Conservation (phyloP, 148 eudicot genomes). For the Polygonum aviculare region DNA sequence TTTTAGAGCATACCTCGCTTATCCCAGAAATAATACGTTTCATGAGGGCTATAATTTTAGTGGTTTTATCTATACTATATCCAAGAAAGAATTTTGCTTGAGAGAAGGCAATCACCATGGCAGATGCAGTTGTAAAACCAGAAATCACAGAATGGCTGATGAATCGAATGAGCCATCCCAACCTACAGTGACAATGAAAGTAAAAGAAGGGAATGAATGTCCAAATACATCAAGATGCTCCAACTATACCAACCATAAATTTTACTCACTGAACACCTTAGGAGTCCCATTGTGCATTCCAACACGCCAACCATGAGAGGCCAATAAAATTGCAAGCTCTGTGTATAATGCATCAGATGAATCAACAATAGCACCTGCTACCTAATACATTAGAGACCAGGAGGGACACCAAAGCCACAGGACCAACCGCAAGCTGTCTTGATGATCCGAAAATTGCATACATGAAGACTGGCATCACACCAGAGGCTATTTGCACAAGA, state of each 20-base stretch:
- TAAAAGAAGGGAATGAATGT: not conserved
- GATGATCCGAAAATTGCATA: constrained; percentile 97
- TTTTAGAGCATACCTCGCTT: constrained; percentile 41
- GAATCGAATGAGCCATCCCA: constrained; percentile 96
- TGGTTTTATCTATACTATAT: constrained; percentile 65
- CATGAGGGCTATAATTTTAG: constrained; percentile 74
- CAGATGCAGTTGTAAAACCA: constrained; percentile 98
- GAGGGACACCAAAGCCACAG: constrained; percentile 94
- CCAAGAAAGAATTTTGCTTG: constrained; percentile 97
- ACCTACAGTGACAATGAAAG: constrained; percentile 35
- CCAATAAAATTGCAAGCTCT: constrained; percentile 87
- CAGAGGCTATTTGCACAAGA: constrained; percentile 59
- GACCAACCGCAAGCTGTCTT: constrained; percentile 98
- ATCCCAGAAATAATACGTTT: constrained; percentile 74
- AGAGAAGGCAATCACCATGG: constrained; percentile 88
- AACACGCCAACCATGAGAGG: constrained; percentile 93
- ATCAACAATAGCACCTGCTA: constrained; percentile 58
- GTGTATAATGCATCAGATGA: constrained; percentile 74
- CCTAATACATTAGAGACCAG: constrained; percentile 78
- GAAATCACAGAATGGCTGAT: constrained; percentile 99
- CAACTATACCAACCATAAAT: not conserved
- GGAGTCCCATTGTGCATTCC: constrained; percentile 87
- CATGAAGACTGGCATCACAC: constrained; percentile 81
- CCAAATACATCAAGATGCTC: not conserved
- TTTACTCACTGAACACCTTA: constrained; percentile 42